Conservation (phyloP, 306 rosid species). For the Boehmeria nivea region DNA sequence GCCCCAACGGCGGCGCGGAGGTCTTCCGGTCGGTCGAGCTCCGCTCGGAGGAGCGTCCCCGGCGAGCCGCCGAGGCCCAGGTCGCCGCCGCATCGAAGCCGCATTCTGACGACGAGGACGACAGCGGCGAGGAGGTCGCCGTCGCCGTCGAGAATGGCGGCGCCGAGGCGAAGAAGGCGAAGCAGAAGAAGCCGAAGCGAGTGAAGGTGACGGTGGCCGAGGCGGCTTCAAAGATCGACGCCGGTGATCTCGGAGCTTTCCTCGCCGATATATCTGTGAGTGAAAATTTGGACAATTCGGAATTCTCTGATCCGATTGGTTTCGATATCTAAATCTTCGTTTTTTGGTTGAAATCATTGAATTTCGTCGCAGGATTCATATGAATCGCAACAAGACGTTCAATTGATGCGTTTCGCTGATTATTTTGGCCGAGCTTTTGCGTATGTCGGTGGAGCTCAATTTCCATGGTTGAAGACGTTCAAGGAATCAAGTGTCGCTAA, state of each 20-base stretch:
- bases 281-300: not conserved
- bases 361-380: constrained; percentile 36
- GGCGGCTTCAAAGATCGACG: constrained; percentile 52
- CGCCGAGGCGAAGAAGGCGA: constrained; percentile 29
- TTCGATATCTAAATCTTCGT: not conserved
- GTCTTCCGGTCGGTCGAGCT: constrained; percentile 41
- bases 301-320: not conserved
- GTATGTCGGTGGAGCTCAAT: constrained; percentile 52
- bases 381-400: constrained; percentile 56
- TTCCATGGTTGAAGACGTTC: constrained; percentile 74
- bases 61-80: constrained; percentile 27
- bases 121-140: constrained; percentile 25
- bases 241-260: constrained; percentile 43
- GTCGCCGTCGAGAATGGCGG: constrained; percentile 22
- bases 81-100: constrained; percentile 35
- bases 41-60: constrained; percentile 50
- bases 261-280: constrained; percentile 59
- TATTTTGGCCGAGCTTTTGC: constrained; percentile 64
- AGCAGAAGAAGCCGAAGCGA: constrained; percentile 49
- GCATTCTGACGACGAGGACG: constrained; percentile 33
- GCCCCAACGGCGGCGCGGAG: constrained; percentile 11
- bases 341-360: not conserved
- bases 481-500: constrained; percentile 52
- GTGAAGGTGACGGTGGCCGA: constrained; percentile 51
- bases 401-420: constrained; percentile 74